Base-by-base conservation (phyloP, 768 basidiomycete genomes). In the Kwoniella mangroviensis region DNA sequence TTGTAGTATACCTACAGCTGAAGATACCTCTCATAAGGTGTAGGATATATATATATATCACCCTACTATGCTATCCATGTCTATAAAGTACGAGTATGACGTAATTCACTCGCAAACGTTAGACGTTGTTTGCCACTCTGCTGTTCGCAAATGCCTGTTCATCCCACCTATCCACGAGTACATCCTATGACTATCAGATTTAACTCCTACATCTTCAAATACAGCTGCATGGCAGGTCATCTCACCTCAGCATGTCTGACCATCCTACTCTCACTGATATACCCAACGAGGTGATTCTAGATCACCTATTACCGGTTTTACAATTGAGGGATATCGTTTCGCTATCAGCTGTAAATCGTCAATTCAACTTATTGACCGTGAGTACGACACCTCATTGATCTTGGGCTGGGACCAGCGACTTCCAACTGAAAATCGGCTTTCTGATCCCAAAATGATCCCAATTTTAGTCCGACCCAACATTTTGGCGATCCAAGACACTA, bases 251-350 rank as follows among this genome's bases (percentile, higher is more conserved):
- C 45, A 49, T 49, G 45, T 49, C 45, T 15, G 45, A 49, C 19
- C 45, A 49, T 21, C 55, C 68, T 1, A 63, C 62, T n/a, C 62
- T 69, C 6, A 56, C 62, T 22, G 86, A 89, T 65, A 75, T 94
- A 17, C 93, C 93, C 2, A 79, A 90, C 26, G 93, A 95, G 81
- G 84, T 93, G n/a, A 80, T 93, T 40, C 82, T 92, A 24, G 92
- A 94, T 80, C 87, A 90, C 72, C 69, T 95, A 4, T 84, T 83
- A 2, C 81, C 82, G 0, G 57, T 59, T 10, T 83, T 93, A 34
- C 82, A 86, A 11, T 80, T 88, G 34, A 73, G 78, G 13, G 89
- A 90, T 79, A 83, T 94, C 22, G 82, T 89, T 3, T 83, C 83
- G 53, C 85, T 96, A 9, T 86, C 86, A 4, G 83, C 82, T n/a